phyloP scores from a whole-genome alignment of 1,284 basidiomycete genomes.

The Malassezia sympodialis region DNA sequence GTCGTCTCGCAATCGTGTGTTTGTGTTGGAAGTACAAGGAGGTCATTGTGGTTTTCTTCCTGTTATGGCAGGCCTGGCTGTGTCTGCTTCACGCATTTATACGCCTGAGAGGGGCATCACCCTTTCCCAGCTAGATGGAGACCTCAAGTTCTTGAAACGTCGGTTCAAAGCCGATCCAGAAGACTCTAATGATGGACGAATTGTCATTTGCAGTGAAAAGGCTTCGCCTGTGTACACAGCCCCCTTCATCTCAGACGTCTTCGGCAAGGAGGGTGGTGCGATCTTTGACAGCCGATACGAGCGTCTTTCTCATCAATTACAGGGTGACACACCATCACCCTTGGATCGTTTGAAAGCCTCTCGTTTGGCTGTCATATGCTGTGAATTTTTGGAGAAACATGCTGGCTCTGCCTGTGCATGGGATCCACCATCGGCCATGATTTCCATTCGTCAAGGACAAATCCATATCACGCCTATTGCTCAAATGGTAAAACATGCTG shows the following conservation, averaged over 20 bases:
- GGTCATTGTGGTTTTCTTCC: conserved; percentile 93
- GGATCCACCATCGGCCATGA: conserved; percentile 68
- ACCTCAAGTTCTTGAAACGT: conserved; percentile 79
- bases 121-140: conserved; percentile 67
- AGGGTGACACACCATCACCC: conserved; percentile 88
- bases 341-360: conserved; percentile 83
- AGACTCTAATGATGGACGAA: conserved; percentile 80
- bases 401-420: conserved; percentile 38
- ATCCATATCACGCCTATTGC: conserved; percentile 72
- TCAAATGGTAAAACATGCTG: conserved; percentile 73
- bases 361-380: conserved; percentile 78
- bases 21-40: conserved; percentile 96
- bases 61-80: conserved; percentile 85
- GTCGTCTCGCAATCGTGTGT: conserved; percentile 86
- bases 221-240: conserved; percentile 82
- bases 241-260: conserved; percentile 80
- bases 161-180: conserved; percentile 75
- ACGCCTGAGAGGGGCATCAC: conserved; percentile 83
- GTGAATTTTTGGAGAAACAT: conserved; percentile 72
- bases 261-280: conserved; percentile 78
- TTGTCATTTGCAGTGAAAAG: conserved; percentile 72
- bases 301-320: conserved; percentile 86
- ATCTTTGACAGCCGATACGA: conserved; percentile 93
- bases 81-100: conserved; percentile 83
- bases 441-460: conserved; percentile 72